Evolutionary conservation across 306 rosid species (phyloP).

Genomic region (Echinosophora koreensis): DNA sequence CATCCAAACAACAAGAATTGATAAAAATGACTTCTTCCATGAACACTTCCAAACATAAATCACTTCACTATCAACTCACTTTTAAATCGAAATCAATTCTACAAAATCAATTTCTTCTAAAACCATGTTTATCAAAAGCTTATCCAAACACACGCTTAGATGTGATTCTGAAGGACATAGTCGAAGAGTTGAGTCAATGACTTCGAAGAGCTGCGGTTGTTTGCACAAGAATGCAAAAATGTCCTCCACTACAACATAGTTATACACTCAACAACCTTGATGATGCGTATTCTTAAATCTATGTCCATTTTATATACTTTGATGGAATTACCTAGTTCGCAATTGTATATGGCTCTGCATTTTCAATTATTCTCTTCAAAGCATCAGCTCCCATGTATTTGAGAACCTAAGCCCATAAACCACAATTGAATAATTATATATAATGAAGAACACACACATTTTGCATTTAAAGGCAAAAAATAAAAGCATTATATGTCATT

Average conservation of each 20-base stretch:
- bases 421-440: constrained; percentile 40
- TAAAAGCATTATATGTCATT: constrained; percentile 9
- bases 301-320: constrained; percentile 26
- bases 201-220: background rate
- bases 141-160: too few relatives aligned
- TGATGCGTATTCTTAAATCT: constrained; percentile 12
- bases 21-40: too few relatives aligned
- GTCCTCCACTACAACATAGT: background rate
- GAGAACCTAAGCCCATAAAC: constrained; percentile 52
- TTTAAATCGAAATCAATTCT: too few relatives aligned
- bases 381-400: constrained; percentile 57
- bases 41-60: too few relatives aligned
- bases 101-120: too few relatives aligned
- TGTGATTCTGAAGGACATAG: background rate
- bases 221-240: constrained; percentile 4
- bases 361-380: constrained; percentile 56
- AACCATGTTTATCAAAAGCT: too few relatives aligned
- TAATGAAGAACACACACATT: background rate
- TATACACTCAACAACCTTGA: constrained; percentile 35
- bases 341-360: constrained; percentile 55
- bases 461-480: constrained; percentile 24
- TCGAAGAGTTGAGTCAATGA: background rate
- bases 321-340: constrained; percentile 30
- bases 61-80: too few relatives aligned
- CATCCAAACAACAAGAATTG: too few relatives aligned